Base-by-base conservation (phyloP, 2,329 filamentous ascomycete genomes). In the Podosphaera xanthii region DNA sequence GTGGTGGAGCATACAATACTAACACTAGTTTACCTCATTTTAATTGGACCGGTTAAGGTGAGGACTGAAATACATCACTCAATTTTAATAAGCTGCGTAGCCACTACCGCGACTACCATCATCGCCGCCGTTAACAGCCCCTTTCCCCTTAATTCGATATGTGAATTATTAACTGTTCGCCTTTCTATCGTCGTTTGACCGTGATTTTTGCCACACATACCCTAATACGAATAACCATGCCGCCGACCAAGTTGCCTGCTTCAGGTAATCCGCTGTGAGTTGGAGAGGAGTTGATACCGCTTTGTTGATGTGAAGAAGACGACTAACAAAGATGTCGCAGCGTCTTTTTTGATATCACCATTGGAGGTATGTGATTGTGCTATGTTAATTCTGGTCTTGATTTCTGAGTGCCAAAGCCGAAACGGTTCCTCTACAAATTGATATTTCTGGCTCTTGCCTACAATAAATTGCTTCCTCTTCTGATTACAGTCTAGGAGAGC, bases 321-420 rank as follows among this genome's bases (percentile, higher is more conserved):
- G n/a, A 14, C 40, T 44, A 14, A 44, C 40, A 3, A 44, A 12
- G 40, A 36, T 58, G 14, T 5, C 8, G 5, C 53, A 69, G 67
- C 38, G 68, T 69, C 10, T 70, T 89, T 74, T 87, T 88, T 71
- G 85, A 89, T 70, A 79, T 88, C 61, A 86, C 86, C 3, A 75
- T 92, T 60, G 86, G 86, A 74, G 85, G 85, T 86, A 71, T 69
- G 78, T 71, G 55, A 55, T 63, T 58, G 59, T 38, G 33, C 44
- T 40, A 44, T 44, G 10, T 44, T 44, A 44, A 44, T 44, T 14
- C 3, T 12, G 4, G n/a, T 12, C n/a, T 44, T 12, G 40, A 8
- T 44, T 14, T 6, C 10, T 12, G 10, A 6, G 36, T 40, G 36
- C 10, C 10, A 40, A 10, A 44, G 4, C 40, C 10, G 40, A 44